Base-by-base conservation (phyloP, 768 basidiomycete genomes). In the Kwoniella europaea region DNA sequence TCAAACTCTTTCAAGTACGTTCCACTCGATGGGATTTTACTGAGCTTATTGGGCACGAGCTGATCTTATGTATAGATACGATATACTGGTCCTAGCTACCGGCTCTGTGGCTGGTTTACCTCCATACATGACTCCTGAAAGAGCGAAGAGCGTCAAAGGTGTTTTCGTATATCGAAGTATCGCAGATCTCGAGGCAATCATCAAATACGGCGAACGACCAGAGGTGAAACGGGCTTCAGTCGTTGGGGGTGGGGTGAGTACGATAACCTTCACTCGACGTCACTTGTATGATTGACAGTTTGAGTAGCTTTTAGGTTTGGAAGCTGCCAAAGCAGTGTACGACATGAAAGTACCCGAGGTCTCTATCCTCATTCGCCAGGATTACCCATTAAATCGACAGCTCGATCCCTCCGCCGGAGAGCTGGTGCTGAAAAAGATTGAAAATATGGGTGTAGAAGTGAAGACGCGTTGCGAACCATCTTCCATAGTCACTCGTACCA, bases 81-180 rank as follows among this genome's bases (percentile, higher is more conserved):
- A 90, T 76, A 86, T 87, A 62, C 90, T 90, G 58, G 84, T 91
- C 24, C 82, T 92, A 43, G 89, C 90, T 1, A 91, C 91, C 0
- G 91, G 91, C 1, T 91, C 90, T 0, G 86, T 85, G 24, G 90
- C 90, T 1, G 86, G 86, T 1, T 84, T 91, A 16, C 91, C 91
- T 3, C 85, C 87, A 0, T 90, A 89, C 74, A 82, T 88, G 43
- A 84, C 88, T 4, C 74, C 83, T 0, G 84, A 85, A 41, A 74
- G 84, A 16, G 84, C 85, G 3, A 82, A 79, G 18, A 79, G 75
- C 41, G 87, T 52, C 1, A 13, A 55, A 66, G 91, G 91, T 4
- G 83, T 90, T 2, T 91, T 91, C 69, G 90, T 90, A 0, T 92
- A 92, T 76, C 88, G 91, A 42, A 91, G 88, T 71, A 88, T 92